Percentiles rank a stretch among this genome's conserved stretches.
These are phyloP conservation scores for Lepiota brunneoincarnata DNA, from an alignment of 768 basidiomycete genomes.

Conservation along the genomic window DNA sequence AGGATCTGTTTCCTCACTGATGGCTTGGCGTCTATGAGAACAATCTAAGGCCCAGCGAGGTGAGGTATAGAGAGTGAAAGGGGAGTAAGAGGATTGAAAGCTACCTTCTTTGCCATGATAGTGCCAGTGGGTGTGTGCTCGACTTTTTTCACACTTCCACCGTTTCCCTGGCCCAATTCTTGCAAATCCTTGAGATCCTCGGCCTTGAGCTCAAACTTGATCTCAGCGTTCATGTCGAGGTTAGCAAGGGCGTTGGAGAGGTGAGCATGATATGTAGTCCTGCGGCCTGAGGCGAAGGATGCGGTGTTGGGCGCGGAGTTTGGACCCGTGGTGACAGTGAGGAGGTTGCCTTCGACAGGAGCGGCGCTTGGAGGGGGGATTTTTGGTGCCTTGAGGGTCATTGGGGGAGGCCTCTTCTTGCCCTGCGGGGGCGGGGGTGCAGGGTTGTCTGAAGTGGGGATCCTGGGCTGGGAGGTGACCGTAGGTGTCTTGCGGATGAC, in stretches of 20 bases:
- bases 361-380: slow-evolving; percentile 39
- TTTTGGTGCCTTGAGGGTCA: slow-evolving; percentile 75
- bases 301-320: slow-evolving; percentile 45
- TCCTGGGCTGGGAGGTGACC: background rate
- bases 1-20: slow-evolving; percentile 96
- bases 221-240: slow-evolving; percentile 82
- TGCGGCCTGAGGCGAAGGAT: slow-evolving; percentile 38
- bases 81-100: slow-evolving; percentile 21
- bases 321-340: slow-evolving; percentile 53
- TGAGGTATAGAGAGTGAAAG: background rate
- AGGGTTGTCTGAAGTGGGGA: background rate
- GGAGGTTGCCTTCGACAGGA: slow-evolving; percentile 26
- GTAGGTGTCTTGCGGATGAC: slow-evolving; percentile 8
- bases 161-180: slow-evolving; percentile 95
- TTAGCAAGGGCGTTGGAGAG: slow-evolving; percentile 84
- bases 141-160: slow-evolving; percentile 96
- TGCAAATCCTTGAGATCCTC: slow-evolving; percentile 90
- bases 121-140: slow-evolving; percentile 88
- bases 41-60: slow-evolving; percentile 54
- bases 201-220: slow-evolving; percentile 78
- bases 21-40: slow-evolving; percentile 95
- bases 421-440: slow-evolving; percentile 30
- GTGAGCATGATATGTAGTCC: slow-evolving; percentile 76
- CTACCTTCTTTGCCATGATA: slow-evolving; percentile 97
- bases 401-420: slow-evolving; percentile 81